phyloP scores from a whole-genome alignment of 2,329 filamentous ascomycete genomes.

The Claviceps sp. region DNA sequence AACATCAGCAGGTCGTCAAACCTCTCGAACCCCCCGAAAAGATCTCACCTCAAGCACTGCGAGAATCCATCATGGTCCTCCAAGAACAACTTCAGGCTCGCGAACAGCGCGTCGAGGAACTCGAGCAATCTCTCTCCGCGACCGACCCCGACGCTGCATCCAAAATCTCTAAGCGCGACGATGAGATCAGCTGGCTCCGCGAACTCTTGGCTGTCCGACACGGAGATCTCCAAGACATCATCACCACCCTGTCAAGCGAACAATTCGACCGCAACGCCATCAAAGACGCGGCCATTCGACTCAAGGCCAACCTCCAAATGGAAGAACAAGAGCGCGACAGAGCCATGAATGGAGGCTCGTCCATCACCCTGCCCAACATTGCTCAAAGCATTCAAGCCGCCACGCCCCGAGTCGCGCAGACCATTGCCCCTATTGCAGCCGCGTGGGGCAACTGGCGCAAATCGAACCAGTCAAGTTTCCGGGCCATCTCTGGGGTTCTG shows the following conservation, averaged over 20 bases:
- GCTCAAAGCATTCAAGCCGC: slow-evolving; percentile 66
- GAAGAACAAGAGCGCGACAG: slow-evolving; percentile 91
- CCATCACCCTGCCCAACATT: slow-evolving; percentile 59
- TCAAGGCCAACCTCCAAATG: slow-evolving; percentile 94
- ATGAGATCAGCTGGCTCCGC: slow-evolving; percentile 88
- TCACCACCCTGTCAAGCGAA: slow-evolving; percentile 61
- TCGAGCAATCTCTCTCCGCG: slow-evolving; percentile 57
- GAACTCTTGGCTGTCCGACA: slow-evolving; percentile 84
- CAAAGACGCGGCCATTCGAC: slow-evolving; percentile 80
- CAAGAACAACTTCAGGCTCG: slow-evolving; percentile 95
- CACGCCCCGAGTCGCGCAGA: slow-evolving; percentile 72
- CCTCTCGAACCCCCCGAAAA: slow-evolving; percentile 55
- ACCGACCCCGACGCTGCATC: slow-evolving; percentile 63
- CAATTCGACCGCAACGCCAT: slow-evolving; percentile 66
- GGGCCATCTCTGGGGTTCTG: slow-evolving; percentile 33
- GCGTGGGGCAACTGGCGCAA: slow-evolving; percentile 95
- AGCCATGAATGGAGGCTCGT: slow-evolving; percentile 56
- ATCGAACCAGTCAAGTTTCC: slow-evolving; percentile 38
- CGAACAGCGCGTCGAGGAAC: slow-evolving; percentile 75
- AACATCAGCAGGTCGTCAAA: slow-evolving; percentile 15
- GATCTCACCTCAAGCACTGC: slow-evolving; percentile 85
- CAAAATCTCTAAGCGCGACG: slow-evolving; percentile 83
- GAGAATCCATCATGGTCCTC: slow-evolving; percentile 89
- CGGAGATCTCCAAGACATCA: slow-evolving; percentile 86
- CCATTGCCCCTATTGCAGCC: slow-evolving; percentile 65